These are phyloP conservation scores for Tulasnella sp. DNA, from an alignment of 768 basidiomycete species.

Conservation along the genomic window DNA sequence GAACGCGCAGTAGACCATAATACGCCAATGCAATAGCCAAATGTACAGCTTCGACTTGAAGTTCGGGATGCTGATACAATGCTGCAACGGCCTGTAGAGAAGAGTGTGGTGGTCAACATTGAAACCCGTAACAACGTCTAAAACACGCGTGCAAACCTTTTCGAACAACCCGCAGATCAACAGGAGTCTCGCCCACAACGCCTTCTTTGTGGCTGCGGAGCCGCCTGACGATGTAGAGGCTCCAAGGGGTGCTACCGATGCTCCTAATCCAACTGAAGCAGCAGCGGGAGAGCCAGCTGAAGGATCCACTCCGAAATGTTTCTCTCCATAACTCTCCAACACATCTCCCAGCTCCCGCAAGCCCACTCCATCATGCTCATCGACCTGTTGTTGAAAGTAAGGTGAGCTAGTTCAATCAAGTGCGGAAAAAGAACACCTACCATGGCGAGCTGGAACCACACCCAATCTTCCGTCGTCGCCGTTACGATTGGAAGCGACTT, in stretches of 20 bases:
- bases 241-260: slow-evolving; percentile 25
- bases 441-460: slow-evolving; percentile 93
- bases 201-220: slow-evolving; percentile 45
- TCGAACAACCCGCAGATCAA: slow-evolving; percentile 93
- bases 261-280: slow-evolving; percentile 26
- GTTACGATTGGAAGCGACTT: slow-evolving; percentile 76
- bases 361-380: slow-evolving; percentile 71
- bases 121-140: not conserved
- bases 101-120: not conserved
- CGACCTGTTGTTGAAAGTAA: slow-evolving; percentile 35
- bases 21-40: slow-evolving; percentile 84
- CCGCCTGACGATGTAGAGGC: slow-evolving; percentile 26
- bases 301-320: slow-evolving; percentile 49
- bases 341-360: slow-evolving; percentile 63
- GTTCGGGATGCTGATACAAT: slow-evolving; percentile 73
- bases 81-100: slow-evolving; percentile 67
- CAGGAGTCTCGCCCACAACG: slow-evolving; percentile 70
- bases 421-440: slow-evolving; percentile 27
- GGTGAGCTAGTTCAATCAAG: not conserved
- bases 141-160: slow-evolving; percentile 38
- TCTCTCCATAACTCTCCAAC: slow-evolving; percentile 62
- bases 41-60: slow-evolving; percentile 89
- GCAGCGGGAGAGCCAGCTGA: slow-evolving; percentile 25
- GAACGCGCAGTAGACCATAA: slow-evolving; percentile 79
- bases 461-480: slow-evolving; percentile 90